Percentiles rank a stretch among this genome's conserved stretches.
phyloP scores from a whole-genome alignment of 176 grass and related monocot species.

The Avena atlantica region DNA sequence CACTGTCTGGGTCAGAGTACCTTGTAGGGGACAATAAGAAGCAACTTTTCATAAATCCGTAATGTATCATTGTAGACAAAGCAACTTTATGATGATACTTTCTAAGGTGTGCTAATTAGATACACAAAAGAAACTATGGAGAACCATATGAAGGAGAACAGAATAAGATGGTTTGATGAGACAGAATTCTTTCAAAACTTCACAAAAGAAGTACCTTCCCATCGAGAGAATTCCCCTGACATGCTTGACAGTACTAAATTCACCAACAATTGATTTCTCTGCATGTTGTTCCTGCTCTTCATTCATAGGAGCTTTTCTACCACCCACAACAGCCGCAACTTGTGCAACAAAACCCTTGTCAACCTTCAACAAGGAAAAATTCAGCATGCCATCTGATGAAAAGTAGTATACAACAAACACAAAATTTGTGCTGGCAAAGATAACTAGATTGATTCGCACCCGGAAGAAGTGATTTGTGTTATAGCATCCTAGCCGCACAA shows the following conservation, averaged over 20 bases:
- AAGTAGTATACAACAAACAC: neutral
- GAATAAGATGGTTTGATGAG: neutral
- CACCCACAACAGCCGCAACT: slow-evolving; percentile 82
- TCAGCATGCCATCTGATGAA: neutral
- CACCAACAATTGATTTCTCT: slow-evolving; percentile 86
- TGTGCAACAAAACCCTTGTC: slow-evolving; percentile 98
- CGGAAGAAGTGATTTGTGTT: slow-evolving; percentile 96
- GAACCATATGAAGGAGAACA: neutral
- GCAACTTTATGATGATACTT: neutral
- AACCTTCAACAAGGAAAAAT: slow-evolving; percentile 56
- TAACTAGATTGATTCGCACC: slow-evolving; percentile 49
- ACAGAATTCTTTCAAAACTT: neutral
- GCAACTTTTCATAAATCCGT: neutral
- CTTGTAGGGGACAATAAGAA: slow-evolving; percentile 45
- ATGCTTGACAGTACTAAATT: slow-evolving; percentile 97
- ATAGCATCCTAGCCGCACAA: slow-evolving; percentile 91
- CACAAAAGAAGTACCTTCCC: slow-evolving; percentile 70
- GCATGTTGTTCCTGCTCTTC: slow-evolving; percentile 69
- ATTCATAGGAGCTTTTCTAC: slow-evolving; percentile 88
- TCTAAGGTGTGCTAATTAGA: neutral
- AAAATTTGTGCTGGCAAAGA: neutral
- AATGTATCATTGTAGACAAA: neutral
- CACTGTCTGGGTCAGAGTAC: slow-evolving; percentile 94
- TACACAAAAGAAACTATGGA: neutral
- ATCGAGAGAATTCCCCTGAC: slow-evolving; percentile 95